phyloP scores from a whole-genome alignment of 345 rosid species.

The Gossypium thurberi region DNA sequence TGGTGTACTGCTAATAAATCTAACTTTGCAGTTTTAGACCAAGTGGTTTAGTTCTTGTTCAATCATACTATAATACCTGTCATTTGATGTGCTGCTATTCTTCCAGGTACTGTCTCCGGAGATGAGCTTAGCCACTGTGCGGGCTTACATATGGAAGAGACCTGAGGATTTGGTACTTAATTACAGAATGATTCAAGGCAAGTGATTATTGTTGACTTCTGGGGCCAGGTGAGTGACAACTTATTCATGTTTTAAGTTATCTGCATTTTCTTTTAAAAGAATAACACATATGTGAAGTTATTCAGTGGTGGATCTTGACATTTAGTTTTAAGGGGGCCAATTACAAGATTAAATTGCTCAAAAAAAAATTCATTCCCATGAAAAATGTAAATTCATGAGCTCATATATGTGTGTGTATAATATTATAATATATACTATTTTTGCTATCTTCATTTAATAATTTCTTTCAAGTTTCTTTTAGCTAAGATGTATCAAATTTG shows the following conservation, averaged over 20 bases:
- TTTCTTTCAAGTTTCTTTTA: too few species aligned
- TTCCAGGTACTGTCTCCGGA: conserved; percentile 85
- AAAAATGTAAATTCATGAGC: too few species aligned
- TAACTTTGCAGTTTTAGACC: background rate
- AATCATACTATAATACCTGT: background rate
- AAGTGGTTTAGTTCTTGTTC: background rate
- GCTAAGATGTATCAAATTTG: too few species aligned
- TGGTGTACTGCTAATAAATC: background rate
- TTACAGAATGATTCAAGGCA: conserved; percentile 70
- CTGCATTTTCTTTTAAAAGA: background rate
- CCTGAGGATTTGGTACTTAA: conserved; percentile 89
- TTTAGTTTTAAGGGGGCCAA: too few species aligned
- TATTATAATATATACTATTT: too few species aligned
- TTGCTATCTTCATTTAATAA: too few species aligned
- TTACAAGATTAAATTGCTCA: too few species aligned
- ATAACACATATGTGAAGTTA: background rate
- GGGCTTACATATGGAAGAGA: conserved; percentile 95
- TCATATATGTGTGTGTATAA: too few species aligned
- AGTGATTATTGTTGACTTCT: conserved; percentile 34
- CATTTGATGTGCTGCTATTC: background rate
- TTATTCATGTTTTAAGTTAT: background rate
- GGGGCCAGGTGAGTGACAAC: conserved; percentile 30
- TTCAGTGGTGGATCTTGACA: too few species aligned
- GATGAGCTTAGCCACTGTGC: conserved; percentile 95
- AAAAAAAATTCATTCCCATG: too few species aligned